Conservation (phyloP, 345 rosid genomes). For the Luvunga scandens region DNA sequence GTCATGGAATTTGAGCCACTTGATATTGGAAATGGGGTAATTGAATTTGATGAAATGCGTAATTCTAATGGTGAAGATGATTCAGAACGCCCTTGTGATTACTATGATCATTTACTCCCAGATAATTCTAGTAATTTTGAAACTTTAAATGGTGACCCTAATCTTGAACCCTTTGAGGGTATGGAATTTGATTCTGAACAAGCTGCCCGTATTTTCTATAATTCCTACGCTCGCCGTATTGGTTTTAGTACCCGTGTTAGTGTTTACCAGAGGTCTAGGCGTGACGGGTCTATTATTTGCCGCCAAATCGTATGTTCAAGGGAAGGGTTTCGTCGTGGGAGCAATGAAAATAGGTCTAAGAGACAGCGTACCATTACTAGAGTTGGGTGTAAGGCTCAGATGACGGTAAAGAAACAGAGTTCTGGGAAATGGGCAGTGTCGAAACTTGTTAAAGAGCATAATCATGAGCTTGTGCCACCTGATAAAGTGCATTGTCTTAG, state of each 20-base stretch:
- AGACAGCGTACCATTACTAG: conserved; percentile 39
- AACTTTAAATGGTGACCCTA: conserved; percentile 15
- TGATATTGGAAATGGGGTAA: conserved; percentile 14
- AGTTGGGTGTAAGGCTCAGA: conserved; percentile 49
- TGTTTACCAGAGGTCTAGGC: conserved; percentile 37
- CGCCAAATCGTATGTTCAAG: conserved; percentile 46
- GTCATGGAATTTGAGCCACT: conserved; percentile 21
- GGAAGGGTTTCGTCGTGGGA: conserved; percentile 38
- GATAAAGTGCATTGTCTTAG: conserved; percentile 54
- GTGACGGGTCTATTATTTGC: conserved; percentile 41
- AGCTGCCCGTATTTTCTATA: conserved; percentile 41
- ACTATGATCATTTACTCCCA: neutral
- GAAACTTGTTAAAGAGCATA: conserved; percentile 36
- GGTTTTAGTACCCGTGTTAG: conserved; percentile 46
- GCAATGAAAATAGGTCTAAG: conserved; percentile 26
- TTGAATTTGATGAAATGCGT: conserved; percentile 14
- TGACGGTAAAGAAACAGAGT: conserved; percentile 36
- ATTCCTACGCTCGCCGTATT: conserved; percentile 43
- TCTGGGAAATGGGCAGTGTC: conserved; percentile 46
- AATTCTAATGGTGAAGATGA: conserved; percentile 10
- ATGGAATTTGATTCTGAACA: conserved; percentile 52
- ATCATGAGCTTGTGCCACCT: conserved; percentile 49
- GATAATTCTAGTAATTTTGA: neutral
- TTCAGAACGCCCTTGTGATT: neutral
- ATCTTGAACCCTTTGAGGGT: conserved; percentile 37